Evolutionary conservation across 345 rosid species (phyloP), one percentile per base, ranked within the genome.

Genomic region (Citrus medica): DNA sequence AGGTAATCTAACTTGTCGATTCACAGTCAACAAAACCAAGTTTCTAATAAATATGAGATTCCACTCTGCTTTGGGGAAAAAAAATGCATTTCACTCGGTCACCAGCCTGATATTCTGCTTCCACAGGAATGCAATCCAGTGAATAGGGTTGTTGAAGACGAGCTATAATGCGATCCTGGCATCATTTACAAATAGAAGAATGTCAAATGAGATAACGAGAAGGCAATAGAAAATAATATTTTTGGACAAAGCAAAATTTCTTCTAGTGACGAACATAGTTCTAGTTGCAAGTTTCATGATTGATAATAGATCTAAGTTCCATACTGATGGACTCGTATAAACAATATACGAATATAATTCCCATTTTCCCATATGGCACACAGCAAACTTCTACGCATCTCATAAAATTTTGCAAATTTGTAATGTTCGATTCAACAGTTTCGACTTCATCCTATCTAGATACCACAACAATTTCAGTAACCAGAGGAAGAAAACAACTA

Each of bases 121-220:
- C 99, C 65, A 97, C 99, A 5, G 99, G 99, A 86, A 97, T 97
- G 83, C 99, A 97, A 78, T 97, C 98, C 42, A 97, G 86, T 1
- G 99, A 97, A 86, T 97, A 97, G 19, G 98, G 98, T 81, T 97
- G 99, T 83, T 93, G 99, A 70, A 97, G 96, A 76, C 99, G 97
- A 82, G 98, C 94, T 82, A 97, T 94, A 80, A 97, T 97, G 51
- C 98, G 97, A 77, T 97, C 98, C 98, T 97, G 88, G 76, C 58
- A 84, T 78, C 27, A 79, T 69, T 70, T 21, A 71, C 28, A 32
- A 74, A 65, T 70, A 21, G n/a, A 37, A 67, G 6, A 74, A 7
- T 8, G 24, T 32, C 51, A 56, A 2, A 72, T 4, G 7, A 61
- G 48, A 68, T 33, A 71, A 67, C 10, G n/a, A 66, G 21, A 53